Evolutionary conservation across 2,329 filamentous ascomycete genomes (phyloP).

Genomic region (Cytospora piceicola): DNA sequence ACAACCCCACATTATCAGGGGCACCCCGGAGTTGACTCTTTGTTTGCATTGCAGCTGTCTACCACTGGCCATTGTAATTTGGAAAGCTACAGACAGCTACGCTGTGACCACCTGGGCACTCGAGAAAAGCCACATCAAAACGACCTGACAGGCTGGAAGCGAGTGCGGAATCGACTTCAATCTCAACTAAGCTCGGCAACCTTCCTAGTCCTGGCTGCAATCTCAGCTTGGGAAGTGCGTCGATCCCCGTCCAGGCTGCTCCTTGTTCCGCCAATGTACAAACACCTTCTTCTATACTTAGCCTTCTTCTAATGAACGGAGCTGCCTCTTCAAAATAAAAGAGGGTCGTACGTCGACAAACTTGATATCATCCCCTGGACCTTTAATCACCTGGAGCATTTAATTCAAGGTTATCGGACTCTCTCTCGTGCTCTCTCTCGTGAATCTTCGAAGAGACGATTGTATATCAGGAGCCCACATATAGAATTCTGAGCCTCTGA

Average conservation of each 20-base stretch:
- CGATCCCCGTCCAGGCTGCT: conserved; percentile 4
- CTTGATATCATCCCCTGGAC: conserved; percentile 9
- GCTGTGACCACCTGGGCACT: neutral
- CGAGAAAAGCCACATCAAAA: neutral
- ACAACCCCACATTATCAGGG: neutral
- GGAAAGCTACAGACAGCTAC: neutral
- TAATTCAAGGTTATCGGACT: neutral
- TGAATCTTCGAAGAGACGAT: neutral
- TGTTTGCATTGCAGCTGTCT: conserved; percentile 4
- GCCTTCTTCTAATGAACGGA: neutral
- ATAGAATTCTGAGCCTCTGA: neutral
- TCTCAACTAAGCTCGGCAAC: neutral
- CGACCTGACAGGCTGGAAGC: neutral
- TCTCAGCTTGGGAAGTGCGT: conserved; percentile 26
- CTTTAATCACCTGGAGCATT: conserved; percentile 22
- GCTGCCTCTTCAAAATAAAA: neutral
- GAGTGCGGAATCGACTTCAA: neutral
- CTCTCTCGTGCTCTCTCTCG: neutral
- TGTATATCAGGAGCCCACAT: neutral
- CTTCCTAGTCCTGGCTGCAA: conserved; percentile 26
- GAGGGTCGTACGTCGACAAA: conserved; percentile 8
- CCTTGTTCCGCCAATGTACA: neutral
- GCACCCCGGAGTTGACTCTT: neutral
- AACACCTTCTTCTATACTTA: neutral
- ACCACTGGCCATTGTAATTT: neutral